Evolutionary conservation across 2,329 filamentous ascomycete genomes (phyloP).

Genomic region (Achaetomium macrosporum): DNA sequence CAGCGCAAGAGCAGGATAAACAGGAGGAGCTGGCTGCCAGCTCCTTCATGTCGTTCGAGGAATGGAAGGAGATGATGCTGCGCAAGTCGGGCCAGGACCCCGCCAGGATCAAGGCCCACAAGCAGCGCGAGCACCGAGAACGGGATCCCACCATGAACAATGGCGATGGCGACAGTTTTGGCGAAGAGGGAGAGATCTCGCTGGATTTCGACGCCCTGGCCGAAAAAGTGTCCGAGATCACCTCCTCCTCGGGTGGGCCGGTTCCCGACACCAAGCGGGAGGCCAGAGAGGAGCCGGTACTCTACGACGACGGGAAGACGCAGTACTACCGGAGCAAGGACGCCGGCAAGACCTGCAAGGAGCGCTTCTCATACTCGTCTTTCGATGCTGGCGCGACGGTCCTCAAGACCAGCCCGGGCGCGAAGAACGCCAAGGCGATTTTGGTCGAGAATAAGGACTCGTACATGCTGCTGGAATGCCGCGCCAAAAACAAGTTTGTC

Average conservation of each 20-base stretch:
- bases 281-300: conserved; percentile 37
- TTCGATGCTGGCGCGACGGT: conserved; percentile 95
- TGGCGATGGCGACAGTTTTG: conserved; percentile 70
- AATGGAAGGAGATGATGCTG: conserved; percentile 94
- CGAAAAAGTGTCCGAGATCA: conserved; percentile 41
- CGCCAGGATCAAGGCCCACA: conserved; percentile 59
- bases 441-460: conserved; percentile 96
- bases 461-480: conserved; percentile 94
- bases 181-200: conserved; percentile 80
- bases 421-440: conserved; percentile 82
- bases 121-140: conserved; percentile 46
- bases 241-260: conserved; percentile 28
- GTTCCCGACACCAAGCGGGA: conserved; percentile 24
- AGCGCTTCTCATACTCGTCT: conserved; percentile 94
- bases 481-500: conserved; percentile 80
- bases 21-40: conserved; percentile 57
- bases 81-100: conserved; percentile 72
- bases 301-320: conserved; percentile 44
- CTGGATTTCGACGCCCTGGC: conserved; percentile 48
- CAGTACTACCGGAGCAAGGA: conserved; percentile 72
- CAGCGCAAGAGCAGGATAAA: conserved; percentile 35
- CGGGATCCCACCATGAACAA: conserved; percentile 50
- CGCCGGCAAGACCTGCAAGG: conserved; percentile 95
- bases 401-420: conserved; percentile 79
- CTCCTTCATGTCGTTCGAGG: conserved; percentile 93